These are phyloP conservation scores for Hansenula anomala DNA, from an alignment of 1,139 yeast genomes.

Conservation along the genomic window DNA sequence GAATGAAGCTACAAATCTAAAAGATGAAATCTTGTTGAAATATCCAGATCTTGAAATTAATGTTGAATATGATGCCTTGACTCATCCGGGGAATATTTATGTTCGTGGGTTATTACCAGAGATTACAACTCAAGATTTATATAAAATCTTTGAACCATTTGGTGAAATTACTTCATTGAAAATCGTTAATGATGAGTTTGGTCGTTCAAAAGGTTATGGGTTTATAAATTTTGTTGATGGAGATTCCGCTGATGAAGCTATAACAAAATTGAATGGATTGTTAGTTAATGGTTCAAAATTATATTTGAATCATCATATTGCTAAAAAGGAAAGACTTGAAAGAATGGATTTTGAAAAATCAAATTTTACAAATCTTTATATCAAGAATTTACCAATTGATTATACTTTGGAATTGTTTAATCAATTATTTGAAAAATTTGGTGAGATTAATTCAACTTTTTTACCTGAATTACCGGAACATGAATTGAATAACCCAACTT, in stretches of 20 bases:
- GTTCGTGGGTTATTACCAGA: slow-evolving; percentile 43
- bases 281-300: slow-evolving; percentile 33
- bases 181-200: slow-evolving; percentile 36
- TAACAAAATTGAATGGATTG: slow-evolving; percentile 35
- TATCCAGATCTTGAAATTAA: slow-evolving; percentile 3
- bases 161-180: slow-evolving; percentile 42
- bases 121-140: slow-evolving; percentile 35
- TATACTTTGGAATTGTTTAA: slow-evolving; percentile 29
- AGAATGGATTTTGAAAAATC: slow-evolving; percentile 29
- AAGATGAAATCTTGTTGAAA: slow-evolving; percentile 1
- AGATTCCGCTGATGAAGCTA: slow-evolving; percentile 39
- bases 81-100: slow-evolving; percentile 64
- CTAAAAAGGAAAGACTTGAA: slow-evolving; percentile 41
- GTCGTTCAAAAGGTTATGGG: slow-evolving; percentile 42
- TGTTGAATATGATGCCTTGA: slow-evolving; percentile 37
- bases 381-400: slow-evolving; percentile 45
- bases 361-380: slow-evolving; percentile 54
- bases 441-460: slow-evolving; percentile 32
- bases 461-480: slow-evolving; percentile 17
- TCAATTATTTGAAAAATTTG: slow-evolving; percentile 30
- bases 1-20: slow-evolving; percentile 11
- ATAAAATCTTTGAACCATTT: slow-evolving; percentile 33
- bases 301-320: slow-evolving; percentile 46
- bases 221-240: slow-evolving; percentile 40
- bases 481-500: background rate